Evolutionary conservation across 2,329 filamentous ascomycete species (phyloP).

Genomic region (Pseudogymnoascus verrucosus): DNA sequence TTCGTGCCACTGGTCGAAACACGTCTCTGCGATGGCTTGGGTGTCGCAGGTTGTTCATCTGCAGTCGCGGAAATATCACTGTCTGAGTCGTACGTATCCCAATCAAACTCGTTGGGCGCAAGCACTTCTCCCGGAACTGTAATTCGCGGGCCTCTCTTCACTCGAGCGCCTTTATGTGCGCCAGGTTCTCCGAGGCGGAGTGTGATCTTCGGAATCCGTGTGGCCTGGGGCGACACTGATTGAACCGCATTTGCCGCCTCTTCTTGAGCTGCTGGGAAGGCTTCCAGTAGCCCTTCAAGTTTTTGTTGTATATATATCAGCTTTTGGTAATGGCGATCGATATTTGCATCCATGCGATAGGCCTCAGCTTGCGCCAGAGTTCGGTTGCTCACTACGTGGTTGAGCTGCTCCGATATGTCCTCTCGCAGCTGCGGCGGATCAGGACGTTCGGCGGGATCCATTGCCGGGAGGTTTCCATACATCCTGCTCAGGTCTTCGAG

Average conservation of each 20-base stretch:
- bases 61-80: constrained; percentile 21
- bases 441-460: constrained; percentile 40
- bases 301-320: constrained; percentile 52
- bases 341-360: constrained; percentile 54
- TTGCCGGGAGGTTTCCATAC: constrained; percentile 48
- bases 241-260: constrained; percentile 38
- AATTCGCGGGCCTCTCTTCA: constrained; percentile 43
- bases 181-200: constrained; percentile 34
- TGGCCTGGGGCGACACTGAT: constrained; percentile 46
- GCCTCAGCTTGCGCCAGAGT: constrained; percentile 55
- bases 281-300: constrained; percentile 51
- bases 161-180: constrained; percentile 19
- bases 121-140: constrained; percentile 60
- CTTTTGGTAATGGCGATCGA: constrained; percentile 53
- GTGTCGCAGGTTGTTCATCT: constrained; percentile 27
- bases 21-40: constrained; percentile 20
- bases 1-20: constrained; percentile 13
- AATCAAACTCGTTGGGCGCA: constrained; percentile 57
- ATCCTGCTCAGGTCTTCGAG: constrained; percentile 48
- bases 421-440: constrained; percentile 45
- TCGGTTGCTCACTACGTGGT: constrained; percentile 46
- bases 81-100: constrained; percentile 43
- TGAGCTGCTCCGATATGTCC: constrained; percentile 51
- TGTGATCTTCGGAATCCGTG: constrained; percentile 40
- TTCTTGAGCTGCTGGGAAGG: constrained; percentile 44